Evolutionary conservation across 106 monocot species (phyloP).

Genomic region (Phalaenopsis equestris): DNA sequence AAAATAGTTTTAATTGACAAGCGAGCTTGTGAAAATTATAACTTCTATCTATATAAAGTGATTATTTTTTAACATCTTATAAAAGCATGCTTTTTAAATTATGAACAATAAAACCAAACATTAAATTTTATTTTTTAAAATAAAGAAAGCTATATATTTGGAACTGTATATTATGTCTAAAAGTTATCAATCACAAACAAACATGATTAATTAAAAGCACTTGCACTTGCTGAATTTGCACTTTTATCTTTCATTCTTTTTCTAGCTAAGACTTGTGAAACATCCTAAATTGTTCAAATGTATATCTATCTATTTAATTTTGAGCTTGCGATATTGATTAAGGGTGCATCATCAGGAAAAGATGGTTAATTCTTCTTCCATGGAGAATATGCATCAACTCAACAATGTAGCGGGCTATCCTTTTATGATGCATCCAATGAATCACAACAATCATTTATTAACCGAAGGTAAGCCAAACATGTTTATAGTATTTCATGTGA

Average conservation of each 20-base stretch:
- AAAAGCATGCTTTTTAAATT: neutral
- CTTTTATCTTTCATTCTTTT: neutral
- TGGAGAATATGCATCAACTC: constrained; percentile 16
- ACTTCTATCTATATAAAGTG: neutral
- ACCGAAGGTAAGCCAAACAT: constrained; percentile 29
- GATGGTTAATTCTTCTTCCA: constrained; percentile 23
- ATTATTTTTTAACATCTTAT: neutral
- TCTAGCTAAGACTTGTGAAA: neutral
- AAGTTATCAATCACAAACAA: neutral
- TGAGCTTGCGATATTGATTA: constrained; percentile 6
- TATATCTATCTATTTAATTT: neutral
- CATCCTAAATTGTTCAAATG: neutral
- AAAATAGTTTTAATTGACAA: neutral
- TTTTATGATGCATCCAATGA: constrained; percentile 23
- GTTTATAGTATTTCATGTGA: neutral
- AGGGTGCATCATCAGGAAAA: constrained; percentile 36
- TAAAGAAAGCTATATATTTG: neutral
- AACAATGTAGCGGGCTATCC: constrained; percentile 23
- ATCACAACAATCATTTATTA: constrained; percentile 26
- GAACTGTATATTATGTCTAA: neutral
- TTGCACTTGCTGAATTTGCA: neutral
- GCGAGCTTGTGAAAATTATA: neutral
- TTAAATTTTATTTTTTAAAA: neutral
- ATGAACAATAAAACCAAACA: neutral
- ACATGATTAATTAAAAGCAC: neutral